Evolutionary conservation across 208 protist genomes (phyloP), one percentile per base, ranked within the genome.

Genomic region (Paratrypanosoma confusum): DNA sequence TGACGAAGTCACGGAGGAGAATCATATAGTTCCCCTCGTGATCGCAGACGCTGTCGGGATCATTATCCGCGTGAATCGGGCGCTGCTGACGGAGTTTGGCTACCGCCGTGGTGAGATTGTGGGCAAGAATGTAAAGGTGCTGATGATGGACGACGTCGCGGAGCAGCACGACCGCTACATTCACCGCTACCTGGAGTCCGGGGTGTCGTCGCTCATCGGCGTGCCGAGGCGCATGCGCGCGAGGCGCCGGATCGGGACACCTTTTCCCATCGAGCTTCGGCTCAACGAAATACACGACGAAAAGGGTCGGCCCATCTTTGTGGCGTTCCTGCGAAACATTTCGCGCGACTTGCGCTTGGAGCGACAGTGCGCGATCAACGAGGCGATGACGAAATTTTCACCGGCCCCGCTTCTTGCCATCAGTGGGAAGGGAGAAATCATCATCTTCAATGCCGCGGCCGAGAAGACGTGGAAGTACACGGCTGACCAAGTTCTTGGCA

Each of bases 81-180:
- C 58, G 22, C 26, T 37, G 6, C n/a, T 23, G 33, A 6, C 39
- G 14, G 36, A 59, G 27, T 70, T 65, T 46, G 64, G 59, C 13
- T 71, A 53, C 31, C 0, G 13, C 21, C 14, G 13, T 11, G 64
- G 52, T 10, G 57, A 64, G 39, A 5, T 70, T 17, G 14, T 66
- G 11, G n/a, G 23, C 23, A 5, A 54, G 17, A 59, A 60, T 24
- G 35, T 64, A 17, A 38, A 20, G 33, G 18, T 60, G 42, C 32
- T 64, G 8, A 44, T 50, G 39, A 40, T 58, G 5, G 11, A 32
- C 4, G 44, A 62, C 3, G 37, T 57, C n/a, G 57, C 48, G 1
- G 28, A 0, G 6, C 21, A 34, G 6, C 50, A 65, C 50, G 50
- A 65, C 44, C 21, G 23, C 3, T 65, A 60, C 50, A 11, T 65